Conservation (phyloP, 768 basidiomycete species). For the Mycena galericulata region DNA sequence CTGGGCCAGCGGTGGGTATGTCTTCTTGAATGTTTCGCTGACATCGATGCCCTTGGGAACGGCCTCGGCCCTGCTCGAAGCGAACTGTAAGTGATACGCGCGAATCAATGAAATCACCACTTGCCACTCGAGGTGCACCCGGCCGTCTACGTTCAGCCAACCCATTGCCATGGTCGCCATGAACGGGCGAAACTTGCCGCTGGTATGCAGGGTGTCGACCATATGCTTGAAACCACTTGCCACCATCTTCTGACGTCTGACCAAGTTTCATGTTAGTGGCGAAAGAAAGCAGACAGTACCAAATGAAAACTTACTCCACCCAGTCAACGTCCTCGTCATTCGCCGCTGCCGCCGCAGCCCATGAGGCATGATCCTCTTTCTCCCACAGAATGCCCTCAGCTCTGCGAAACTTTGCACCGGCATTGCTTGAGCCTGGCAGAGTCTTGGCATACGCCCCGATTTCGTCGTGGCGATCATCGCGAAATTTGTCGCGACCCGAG, state of each 20-base stretch:
- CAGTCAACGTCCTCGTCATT: constrained; percentile 21
- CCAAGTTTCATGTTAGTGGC: neutral
- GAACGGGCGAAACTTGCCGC: constrained; percentile 19
- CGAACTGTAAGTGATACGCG: neutral
- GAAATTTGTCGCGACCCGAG: constrained; percentile 25
- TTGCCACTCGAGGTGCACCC: constrained; percentile 6
- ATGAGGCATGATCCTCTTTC: constrained; percentile 12
- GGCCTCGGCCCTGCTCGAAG: constrained; percentile 9
- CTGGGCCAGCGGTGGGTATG: neutral
- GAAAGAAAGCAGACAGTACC: neutral
- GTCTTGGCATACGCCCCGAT: constrained; percentile 9
- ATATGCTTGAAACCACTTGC: constrained; percentile 10
- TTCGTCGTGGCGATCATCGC: constrained; percentile 2
- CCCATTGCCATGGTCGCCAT: constrained; percentile 6
- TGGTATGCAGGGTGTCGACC: constrained; percentile 15
- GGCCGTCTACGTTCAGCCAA: neutral
- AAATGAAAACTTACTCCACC: constrained; percentile 9
- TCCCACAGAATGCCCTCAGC: constrained; percentile 16
- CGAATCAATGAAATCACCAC: neutral
- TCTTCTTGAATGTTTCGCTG: neutral
- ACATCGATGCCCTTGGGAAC: constrained; percentile 6
- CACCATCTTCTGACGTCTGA: constrained; percentile 22
- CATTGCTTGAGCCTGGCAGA: constrained; percentile 1
- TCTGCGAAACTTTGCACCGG: constrained; percentile 22
- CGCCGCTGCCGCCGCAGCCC: neutral